phyloP scores from a whole-genome alignment of 768 basidiomycete genomes.

The Clathrus columnatus region DNA sequence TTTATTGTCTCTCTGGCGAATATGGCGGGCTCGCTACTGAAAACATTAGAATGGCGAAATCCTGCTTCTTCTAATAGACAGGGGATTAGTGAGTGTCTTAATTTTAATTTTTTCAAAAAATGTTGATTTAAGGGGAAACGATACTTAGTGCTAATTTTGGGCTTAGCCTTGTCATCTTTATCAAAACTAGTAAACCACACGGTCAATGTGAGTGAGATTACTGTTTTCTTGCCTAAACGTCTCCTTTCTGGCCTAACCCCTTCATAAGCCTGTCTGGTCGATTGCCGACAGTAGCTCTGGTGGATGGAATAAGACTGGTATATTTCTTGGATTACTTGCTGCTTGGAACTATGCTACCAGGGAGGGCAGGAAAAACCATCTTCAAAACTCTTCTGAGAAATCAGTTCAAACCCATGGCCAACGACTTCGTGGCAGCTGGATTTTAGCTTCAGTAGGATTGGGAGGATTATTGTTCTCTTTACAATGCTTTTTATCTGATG shows the following conservation, averaged over 20 bases:
- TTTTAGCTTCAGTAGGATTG: conserved; percentile 43
- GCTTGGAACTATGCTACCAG: conserved; percentile 48
- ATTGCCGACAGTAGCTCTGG: conserved; percentile 57
- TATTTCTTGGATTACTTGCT: conserved; percentile 49
- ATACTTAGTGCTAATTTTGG: conserved; percentile 55
- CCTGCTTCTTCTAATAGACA: conserved; percentile 24
- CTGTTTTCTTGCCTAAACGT: background rate
- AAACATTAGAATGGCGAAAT: conserved; percentile 46
- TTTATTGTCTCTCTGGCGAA: conserved; percentile 49
- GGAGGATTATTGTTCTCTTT: conserved; percentile 64
- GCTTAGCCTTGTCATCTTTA: conserved; percentile 56
- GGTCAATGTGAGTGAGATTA: conserved; percentile 56
- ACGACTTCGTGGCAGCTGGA: conserved; percentile 19
- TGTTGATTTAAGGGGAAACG: too few relatives aligned
- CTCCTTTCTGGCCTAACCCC: background rate
- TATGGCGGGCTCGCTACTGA: conserved; percentile 38
- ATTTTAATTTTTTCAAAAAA: too few relatives aligned
- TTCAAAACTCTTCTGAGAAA: conserved; percentile 11
- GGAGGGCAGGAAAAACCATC: conserved; percentile 14
- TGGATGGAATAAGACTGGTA: conserved; percentile 61
- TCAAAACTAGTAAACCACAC: conserved; percentile 73
- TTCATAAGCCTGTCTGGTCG: conserved; percentile 51
- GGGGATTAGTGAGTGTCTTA: conserved; percentile 33
- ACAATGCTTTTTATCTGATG: conserved; percentile 65
- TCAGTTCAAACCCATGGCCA: background rate